Evolutionary conservation across 1,284 basidiomycete species (phyloP).

Genomic region (Golubevia sp.): DNA sequence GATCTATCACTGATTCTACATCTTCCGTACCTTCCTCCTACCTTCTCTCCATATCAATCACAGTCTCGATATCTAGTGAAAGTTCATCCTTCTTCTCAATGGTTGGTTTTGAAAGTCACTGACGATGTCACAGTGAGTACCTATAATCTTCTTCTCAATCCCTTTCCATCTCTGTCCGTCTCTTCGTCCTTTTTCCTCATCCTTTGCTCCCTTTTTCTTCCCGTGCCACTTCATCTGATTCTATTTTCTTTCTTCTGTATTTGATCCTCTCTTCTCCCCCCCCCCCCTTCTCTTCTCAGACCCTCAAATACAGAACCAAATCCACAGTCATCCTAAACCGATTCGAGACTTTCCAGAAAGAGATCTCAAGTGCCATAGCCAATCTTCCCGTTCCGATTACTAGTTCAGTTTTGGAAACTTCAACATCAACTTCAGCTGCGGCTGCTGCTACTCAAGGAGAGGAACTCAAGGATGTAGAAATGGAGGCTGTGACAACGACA

Average conservation of each 20-base stretch:
- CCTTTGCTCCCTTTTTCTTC: no score
- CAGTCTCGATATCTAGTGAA: slow-evolving; percentile 44
- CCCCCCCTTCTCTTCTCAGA: background rate
- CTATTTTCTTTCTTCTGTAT: no score
- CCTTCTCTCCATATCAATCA: background rate
- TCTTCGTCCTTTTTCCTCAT: no score
- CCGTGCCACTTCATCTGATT: no score
- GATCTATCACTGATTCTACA: no score
- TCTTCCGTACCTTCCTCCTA: background rate
- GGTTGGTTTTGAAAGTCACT: slow-evolving; percentile 46
- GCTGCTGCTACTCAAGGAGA: no score
- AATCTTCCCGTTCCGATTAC: slow-evolving; percentile 3
- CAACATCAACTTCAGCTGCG: no score
- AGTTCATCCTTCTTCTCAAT: slow-evolving; percentile 24
- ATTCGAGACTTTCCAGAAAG: slow-evolving; percentile 7
- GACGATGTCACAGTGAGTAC: slow-evolving; percentile 29
- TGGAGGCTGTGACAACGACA: no score
- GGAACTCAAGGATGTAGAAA: no score
- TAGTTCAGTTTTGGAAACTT: slow-evolving; percentile 4
- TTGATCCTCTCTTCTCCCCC: background rate
- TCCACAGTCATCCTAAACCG: slow-evolving; percentile 5
- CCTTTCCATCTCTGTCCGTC: no score
- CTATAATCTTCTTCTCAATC: no score
- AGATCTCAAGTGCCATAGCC: slow-evolving; percentile 1
- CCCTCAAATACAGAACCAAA: slow-evolving; percentile 4